phyloP scores from a whole-genome alignment of 2,329 filamentous ascomycete species.

The Ceratocystis harringtonii region DNA sequence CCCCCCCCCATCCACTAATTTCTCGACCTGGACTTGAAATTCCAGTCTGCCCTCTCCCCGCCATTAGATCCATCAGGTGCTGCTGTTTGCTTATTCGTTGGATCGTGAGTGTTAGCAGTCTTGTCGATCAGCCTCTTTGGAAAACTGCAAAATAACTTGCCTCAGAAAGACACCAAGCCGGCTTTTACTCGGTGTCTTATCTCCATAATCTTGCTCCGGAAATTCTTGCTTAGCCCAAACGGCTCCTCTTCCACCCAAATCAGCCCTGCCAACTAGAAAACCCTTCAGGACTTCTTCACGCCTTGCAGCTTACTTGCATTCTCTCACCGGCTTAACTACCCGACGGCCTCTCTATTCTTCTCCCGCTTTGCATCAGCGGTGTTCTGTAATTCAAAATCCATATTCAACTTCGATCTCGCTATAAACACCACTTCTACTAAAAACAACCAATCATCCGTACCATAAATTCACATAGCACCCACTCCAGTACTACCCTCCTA shows the following conservation, averaged over 20 bases:
- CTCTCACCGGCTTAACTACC: neutral
- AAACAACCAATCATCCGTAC: neutral
- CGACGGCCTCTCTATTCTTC: neutral
- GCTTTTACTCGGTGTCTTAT: neutral
- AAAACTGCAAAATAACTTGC: too few species aligned
- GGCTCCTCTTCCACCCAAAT: neutral
- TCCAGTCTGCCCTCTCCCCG: too few species aligned
- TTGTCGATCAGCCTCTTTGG: too few species aligned
- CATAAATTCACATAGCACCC: neutral
- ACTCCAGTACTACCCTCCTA: neutral
- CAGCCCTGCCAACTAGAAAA: neutral
- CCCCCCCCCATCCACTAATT: neutral
- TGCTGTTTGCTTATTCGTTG: too few species aligned
- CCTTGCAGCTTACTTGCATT: neutral
- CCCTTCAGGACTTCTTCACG: neutral
- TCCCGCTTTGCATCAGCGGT: neutral
- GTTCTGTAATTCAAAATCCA: neutral
- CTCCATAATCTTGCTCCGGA: neutral
- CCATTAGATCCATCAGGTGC: too few species aligned
- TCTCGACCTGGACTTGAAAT: neutral
- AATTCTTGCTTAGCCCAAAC: neutral
- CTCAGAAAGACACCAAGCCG: neutral
- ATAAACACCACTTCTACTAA: neutral
- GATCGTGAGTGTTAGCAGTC: too few species aligned
- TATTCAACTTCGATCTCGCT: neutral